Evolutionary conservation across 306 rosid species (phyloP), one percentile per base, ranked within the genome.

Genomic region (Hylodesmum podocarpum): DNA sequence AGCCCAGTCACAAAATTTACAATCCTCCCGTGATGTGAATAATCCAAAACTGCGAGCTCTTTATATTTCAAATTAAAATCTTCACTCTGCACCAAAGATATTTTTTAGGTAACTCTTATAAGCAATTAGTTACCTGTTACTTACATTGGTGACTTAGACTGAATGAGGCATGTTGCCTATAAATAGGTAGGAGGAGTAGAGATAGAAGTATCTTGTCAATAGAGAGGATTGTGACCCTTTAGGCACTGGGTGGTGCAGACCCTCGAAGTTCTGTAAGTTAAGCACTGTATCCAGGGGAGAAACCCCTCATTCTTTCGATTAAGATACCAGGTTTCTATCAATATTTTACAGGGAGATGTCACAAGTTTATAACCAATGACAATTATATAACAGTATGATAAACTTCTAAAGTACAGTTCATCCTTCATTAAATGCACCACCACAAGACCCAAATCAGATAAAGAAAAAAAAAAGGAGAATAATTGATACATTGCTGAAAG

Each of bases 401-500:
- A 61, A 73, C 31, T 76, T 58, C 68, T 15, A 12, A 84, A 24
- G 55, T 49, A 16, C 59, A 18, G 21, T 34, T 47, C 62, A 64
- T 27, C 70, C 80, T 72, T 61, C 66, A 49, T 68, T 41, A 53
- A 59, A 74, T 37, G 54, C 77, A 51, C 12, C 46, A 15, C 18
- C 54, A 33, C 66, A 66, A 3, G 53, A 39, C 33, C 46, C 12
- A 71, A 43, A 69, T 49, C 75, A 72, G 50, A 49, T 24, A 54
- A 54, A 47, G 5, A 47, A 7, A 47, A 19, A 19, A 50, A n/a
- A 3, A 41, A 53, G 21, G 68, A 54, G 63, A 70, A 70, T 66
- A 21, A 80, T 15, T 49, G 21, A 84, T 65, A 64, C 16, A 43
- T 73, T 31, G 43, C 46, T 62, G 63, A 62, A 65, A 66, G 63